Evolutionary conservation across 148 eudicot species (phyloP), one percentile per base, ranked within the genome.

Genomic region (Linanthus parryae): DNA sequence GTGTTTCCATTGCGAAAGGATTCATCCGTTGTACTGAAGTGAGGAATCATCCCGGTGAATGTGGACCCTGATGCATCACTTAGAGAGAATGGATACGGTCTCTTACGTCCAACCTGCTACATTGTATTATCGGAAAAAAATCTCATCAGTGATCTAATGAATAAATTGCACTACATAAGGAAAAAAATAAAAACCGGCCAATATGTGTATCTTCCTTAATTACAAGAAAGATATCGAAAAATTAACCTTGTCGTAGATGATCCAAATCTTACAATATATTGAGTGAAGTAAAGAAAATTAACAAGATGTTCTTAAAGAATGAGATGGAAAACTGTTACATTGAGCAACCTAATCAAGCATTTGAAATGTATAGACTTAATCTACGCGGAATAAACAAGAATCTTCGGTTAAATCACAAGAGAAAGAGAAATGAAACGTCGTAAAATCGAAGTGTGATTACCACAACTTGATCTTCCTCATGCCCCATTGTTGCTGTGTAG

Each of bases 51-150:
- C 54, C 56, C 25, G 11, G 60, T 57, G 52, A 76, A 74, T 56
- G 73, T 39, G 1, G 80, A 82, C 48, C 61, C 71, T 19, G 76
- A 56, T 33, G 73, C 72, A 51, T 54, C 59, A 12, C 81, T 83
- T 8, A 65, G 4, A 31, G 75, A 47, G 28, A 69, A 76, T 18
- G 88, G 83, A 56, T 73, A 70, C 19, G 77, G 37, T 46, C 88
- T 73, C 67, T 88, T 88, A 64, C 57, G 50, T 31, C 88, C 92
- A 67, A 63, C 61, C 68, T 62, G 74, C 92, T 83, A 66, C 53
- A 75, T 53, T n/a, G 38, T 42, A 70, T 31, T 13, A 37, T 37
- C 2, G 5, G 14, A 9, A 17, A 14, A 37, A 37, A 37, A 37
- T 37, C 12, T 37, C 42, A 13, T 37, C 12, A 37, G 42, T 11